Percentiles rank a stretch among this genome's conserved stretches.
These are phyloP conservation scores for Cytospora leucostoma DNA, from an alignment of 2,329 filamentous ascomycete species.

Conservation along the genomic window DNA sequence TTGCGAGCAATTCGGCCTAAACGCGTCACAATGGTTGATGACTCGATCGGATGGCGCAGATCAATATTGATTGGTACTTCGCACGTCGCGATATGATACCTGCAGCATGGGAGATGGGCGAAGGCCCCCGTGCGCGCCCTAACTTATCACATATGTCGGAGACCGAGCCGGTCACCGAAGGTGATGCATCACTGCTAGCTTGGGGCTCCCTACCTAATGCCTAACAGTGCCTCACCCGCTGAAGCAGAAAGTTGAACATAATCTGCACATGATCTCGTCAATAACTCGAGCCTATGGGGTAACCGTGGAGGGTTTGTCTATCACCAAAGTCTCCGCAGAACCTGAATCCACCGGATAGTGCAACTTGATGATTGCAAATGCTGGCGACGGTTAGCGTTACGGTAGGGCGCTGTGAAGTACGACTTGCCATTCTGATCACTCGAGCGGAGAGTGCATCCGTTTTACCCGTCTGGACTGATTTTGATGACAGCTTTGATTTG, in stretches of 20 bases:
- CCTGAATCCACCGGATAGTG: not conserved
- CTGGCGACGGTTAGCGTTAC: not conserved
- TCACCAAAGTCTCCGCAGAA: not conserved
- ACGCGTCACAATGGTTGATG: too few species aligned
- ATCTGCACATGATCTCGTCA: too few species aligned
- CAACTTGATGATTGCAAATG: not conserved
- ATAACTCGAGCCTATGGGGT: too few species aligned
- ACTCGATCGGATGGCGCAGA: too few species aligned
- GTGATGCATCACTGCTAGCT: not conserved
- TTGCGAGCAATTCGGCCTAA: too few species aligned
- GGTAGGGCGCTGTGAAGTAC: not conserved
- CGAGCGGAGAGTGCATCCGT: slow-evolving; percentile 2
- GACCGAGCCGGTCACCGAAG: slow-evolving; percentile 21
- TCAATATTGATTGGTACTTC: not conserved
- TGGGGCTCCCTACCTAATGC: not conserved
- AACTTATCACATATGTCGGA: slow-evolving; percentile 1
- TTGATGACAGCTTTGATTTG: slow-evolving; percentile 5
- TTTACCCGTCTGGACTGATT: slow-evolving; percentile 14
- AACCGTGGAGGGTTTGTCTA: not conserved
- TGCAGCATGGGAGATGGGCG: too few species aligned
- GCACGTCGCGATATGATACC: not conserved
- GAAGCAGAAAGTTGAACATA: too few species aligned
- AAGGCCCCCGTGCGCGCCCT: too few species aligned
- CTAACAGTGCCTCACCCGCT: not conserved
- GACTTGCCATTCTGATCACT: not conserved